Conservation (phyloP, 1,284 basidiomycete species). For the Grifola frondosa region DNA sequence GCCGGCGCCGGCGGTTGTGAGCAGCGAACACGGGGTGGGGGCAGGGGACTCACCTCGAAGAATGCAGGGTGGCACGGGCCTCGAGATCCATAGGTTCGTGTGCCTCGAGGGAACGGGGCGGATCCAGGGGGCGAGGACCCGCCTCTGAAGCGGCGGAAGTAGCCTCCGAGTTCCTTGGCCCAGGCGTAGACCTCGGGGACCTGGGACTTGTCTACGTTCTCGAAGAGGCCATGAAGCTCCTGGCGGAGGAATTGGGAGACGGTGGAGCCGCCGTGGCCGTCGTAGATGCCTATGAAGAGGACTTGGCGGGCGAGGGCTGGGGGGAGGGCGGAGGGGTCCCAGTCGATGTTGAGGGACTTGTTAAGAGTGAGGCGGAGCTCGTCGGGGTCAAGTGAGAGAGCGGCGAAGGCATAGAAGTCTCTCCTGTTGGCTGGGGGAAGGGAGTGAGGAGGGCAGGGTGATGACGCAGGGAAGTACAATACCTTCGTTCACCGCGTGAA, state of each 20-base stretch:
- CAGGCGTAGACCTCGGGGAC: constrained; percentile 76
- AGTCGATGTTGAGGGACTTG: constrained; percentile 61
- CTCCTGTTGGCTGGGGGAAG: constrained; percentile 66
- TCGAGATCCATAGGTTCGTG: constrained; percentile 69
- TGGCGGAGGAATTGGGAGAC: constrained; percentile 59
- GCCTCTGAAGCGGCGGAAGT: constrained; percentile 85
- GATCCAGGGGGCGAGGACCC: constrained; percentile 76
- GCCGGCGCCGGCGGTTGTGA: background rate
- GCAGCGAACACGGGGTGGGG: background rate
- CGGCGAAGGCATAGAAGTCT: constrained; percentile 77
- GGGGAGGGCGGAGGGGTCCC: constrained; percentile 66
- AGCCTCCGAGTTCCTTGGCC: constrained; percentile 80
- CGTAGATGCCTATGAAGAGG: constrained; percentile 85
- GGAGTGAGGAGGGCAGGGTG: background rate
- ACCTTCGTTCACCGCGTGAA: constrained; percentile 76
- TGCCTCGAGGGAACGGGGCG: constrained; percentile 36
- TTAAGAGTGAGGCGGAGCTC: constrained; percentile 70
- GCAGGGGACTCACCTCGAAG: constrained; percentile 60
- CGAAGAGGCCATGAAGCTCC: constrained; percentile 79
- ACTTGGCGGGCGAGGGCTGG: constrained; percentile 70
- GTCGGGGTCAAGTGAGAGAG: constrained; percentile 70
- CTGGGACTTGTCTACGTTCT: constrained; percentile 64
- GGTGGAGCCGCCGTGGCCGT: constrained; percentile 53
- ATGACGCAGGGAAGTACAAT: constrained; percentile 17
- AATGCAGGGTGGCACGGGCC: constrained; percentile 85